Base-by-base conservation (phyloP, 106 monocot species). In the Xerophyta viscosa region DNA sequence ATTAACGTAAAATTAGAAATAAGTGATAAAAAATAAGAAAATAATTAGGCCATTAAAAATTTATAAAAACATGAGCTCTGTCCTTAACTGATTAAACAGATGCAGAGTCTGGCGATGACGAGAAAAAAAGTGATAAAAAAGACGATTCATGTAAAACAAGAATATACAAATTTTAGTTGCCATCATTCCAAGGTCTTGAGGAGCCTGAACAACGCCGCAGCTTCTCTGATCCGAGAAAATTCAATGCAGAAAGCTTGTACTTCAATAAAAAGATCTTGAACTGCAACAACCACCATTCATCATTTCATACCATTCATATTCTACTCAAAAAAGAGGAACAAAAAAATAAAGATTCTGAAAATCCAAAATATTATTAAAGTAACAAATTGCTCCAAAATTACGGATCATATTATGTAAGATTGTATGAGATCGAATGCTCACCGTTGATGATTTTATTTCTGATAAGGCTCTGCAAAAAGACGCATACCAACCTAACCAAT, bases 221-320 rank as follows among this genome's bases (percentile, higher is more conserved):
- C 87, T 51, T 93, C 92, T 52, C 92, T 80, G 20, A 93, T 93
- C 49, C 92, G 69, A 1, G 92, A 93, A 46, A 93, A 93, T 48
- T 87, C 83, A 20, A 93, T 93, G 65, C 92, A 93, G 71, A 93
- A 93, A 20, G 92, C 92, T 41, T 92, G 86, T 23, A 93, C 92
- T 73, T 93, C 87, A 26, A 87, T 87, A 60, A 93, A 83, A 0
- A 93, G 74, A 72, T 93, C 92, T 69, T 93, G 76, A 43, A 93
- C 92, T 93, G 80, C 74, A 75, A 39, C 13, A 39, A 39, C 15
- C 13, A 39, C 7, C 33, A 33, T 33, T 5, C 11, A 33, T 33
- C 33, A 33, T 33, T 33, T 33, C 33, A 33, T 6, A 11, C 33
- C 5, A 33, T 5, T 6, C 5, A 33, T 33, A 11, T 33, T 33